Evolutionary conservation across 139 green algal species (phyloP).

Genomic region (Yamagishiella unicocca): DNA sequence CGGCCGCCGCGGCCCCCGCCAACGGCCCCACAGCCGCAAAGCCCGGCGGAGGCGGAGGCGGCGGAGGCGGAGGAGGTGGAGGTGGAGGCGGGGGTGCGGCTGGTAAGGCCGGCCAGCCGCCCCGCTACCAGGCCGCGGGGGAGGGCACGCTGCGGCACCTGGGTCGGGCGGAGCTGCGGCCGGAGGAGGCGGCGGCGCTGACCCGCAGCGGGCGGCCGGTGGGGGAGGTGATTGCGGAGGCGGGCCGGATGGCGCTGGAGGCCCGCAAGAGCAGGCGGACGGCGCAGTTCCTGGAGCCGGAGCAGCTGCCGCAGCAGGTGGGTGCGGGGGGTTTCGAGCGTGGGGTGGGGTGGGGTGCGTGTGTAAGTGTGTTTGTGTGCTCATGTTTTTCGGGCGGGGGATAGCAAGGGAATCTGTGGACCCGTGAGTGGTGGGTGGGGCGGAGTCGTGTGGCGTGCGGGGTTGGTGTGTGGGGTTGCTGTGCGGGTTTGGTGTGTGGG

Average conservation of each 20-base stretch:
- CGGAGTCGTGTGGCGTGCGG: background rate
- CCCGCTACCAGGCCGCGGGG: slow-evolving; percentile 13
- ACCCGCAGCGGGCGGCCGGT: slow-evolving; percentile 47
- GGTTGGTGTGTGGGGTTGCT: too few species aligned
- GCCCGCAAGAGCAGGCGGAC: background rate
- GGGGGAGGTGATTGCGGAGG: slow-evolving; percentile 59
- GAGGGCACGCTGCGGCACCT: slow-evolving; percentile 17
- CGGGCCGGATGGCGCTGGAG: slow-evolving; percentile 51
- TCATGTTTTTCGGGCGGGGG: too few species aligned
- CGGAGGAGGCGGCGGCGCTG: slow-evolving; percentile 4
- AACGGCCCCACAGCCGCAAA: background rate
- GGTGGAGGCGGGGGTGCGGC: background rate
- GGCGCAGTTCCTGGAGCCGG: slow-evolving; percentile 64
- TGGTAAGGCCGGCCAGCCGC: background rate
- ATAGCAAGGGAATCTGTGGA: too few species aligned
- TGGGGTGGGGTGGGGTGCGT: background rate
- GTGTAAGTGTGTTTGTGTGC: too few species aligned
- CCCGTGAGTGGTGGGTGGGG: background rate
- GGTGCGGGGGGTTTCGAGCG: background rate
- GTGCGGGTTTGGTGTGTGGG: too few species aligned
- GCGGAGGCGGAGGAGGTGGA: background rate
- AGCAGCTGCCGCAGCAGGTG: slow-evolving; percentile 68
- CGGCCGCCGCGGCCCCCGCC: background rate
- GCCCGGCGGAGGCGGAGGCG: background rate
- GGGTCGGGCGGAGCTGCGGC: slow-evolving; percentile 3